phyloP scores from a whole-genome alignment of 805 yeast species.

The Groenewaldozyma tartarivorans region DNA sequence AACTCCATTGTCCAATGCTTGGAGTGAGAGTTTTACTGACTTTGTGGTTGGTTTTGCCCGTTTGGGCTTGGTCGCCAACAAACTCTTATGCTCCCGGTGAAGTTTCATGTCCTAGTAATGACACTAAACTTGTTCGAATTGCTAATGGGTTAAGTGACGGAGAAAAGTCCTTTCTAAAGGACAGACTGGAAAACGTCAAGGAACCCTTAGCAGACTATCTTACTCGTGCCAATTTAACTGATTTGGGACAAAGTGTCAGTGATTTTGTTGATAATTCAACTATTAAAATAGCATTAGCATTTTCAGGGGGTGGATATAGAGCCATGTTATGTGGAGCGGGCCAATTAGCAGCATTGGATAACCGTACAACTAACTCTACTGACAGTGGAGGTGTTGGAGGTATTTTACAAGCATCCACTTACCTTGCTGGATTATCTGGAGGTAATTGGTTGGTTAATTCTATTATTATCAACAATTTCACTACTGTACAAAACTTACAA shows the following conservation, averaged over 20 bases:
- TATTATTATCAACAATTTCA: conserved; percentile 60
- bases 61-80: conserved; percentile 26
- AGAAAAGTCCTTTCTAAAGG: conserved; percentile 24
- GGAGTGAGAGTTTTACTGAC: too few relatives aligned
- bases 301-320: conserved; percentile 85
- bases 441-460: conserved; percentile 78
- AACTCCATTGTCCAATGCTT: too few relatives aligned
- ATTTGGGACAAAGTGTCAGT: conserved; percentile 33
- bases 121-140: conserved; percentile 21
- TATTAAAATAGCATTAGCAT: conserved; percentile 36
- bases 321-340: conserved; percentile 88
- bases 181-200: conserved; percentile 27
- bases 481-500: conserved; percentile 53
- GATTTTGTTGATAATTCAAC: conserved; percentile 23
- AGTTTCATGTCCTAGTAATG: conserved; percentile 34
- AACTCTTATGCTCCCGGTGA: conserved; percentile 38
- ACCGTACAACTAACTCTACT: conserved; percentile 48
- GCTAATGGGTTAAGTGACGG: conserved; percentile 23
- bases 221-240: conserved; percentile 35
- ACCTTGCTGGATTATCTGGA: conserved; percentile 72
- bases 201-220: conserved; percentile 37
- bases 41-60: conserved; percentile 1
- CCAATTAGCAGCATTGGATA: conserved; percentile 67
- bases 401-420: conserved; percentile 57
- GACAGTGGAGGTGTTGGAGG: conserved; percentile 56